Percentiles rank a stretch among this genome's conserved stretches.
These are phyloP conservation scores for Cornus controversa DNA, from an alignment of 148 eudicot species.

Conservation along the genomic window DNA sequence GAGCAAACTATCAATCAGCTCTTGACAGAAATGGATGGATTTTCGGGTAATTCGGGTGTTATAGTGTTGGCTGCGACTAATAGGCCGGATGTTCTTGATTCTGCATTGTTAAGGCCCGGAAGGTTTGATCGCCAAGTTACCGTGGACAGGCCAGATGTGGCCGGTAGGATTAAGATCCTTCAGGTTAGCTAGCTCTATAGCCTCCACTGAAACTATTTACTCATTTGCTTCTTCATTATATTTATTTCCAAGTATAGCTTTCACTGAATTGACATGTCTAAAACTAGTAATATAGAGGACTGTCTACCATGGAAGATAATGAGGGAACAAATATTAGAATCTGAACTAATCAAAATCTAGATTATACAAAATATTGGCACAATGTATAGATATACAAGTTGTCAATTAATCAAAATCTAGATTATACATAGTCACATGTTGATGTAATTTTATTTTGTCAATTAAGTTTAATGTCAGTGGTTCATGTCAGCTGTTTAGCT, in stretches of 20 bases:
- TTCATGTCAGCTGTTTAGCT: not conserved
- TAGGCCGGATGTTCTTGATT: constrained; percentile 96
- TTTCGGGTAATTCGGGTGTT: constrained; percentile 94
- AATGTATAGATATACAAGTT: too few relatives aligned
- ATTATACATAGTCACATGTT: not conserved
- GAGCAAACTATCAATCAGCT: constrained; percentile 99
- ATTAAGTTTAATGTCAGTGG: not conserved
- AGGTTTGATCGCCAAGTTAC: constrained; percentile 99
- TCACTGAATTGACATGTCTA: not conserved
- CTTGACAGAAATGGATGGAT: constrained; percentile 99
- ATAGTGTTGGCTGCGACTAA: constrained; percentile 97
- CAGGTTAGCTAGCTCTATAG: constrained; percentile 49
- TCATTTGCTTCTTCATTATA: not conserved
- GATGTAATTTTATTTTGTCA: not conserved
- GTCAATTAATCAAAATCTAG: too few relatives aligned
- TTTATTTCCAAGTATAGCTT: not conserved
- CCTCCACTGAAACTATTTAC: not conserved
- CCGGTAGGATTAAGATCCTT: constrained; percentile 95
- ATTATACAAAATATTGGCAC: not conserved
- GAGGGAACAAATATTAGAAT: not conserved
- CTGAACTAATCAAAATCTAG: not conserved
- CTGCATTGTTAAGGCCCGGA: constrained; percentile 98
- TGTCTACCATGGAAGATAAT: not conserved
- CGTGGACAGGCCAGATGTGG: constrained; percentile 96
- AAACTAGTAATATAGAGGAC: not conserved